A percentile compares a stretch with the other conserved stretches of the same genome.
phyloP scores from a whole-genome alignment of 2,329 filamentous ascomycete genomes.

The Beauveria caledonica region DNA sequence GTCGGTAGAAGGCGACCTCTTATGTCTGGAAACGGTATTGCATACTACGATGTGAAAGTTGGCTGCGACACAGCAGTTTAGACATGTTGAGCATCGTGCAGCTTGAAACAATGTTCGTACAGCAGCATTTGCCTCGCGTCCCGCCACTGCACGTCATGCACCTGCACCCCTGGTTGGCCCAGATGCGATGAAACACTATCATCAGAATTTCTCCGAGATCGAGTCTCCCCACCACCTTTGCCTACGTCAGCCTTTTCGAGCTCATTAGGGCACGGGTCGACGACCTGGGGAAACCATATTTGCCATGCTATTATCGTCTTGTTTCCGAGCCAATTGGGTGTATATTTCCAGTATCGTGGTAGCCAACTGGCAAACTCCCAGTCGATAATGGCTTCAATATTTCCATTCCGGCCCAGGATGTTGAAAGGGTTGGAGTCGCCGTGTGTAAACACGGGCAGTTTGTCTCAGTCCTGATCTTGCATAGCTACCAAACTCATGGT shows the following conservation, averaged over 20 bases:
- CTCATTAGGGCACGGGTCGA: not conserved
- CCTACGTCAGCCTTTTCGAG: not conserved
- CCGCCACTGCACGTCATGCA: not conserved
- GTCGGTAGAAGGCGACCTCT: too few relatives aligned
- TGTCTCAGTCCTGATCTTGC: not conserved
- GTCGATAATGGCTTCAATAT: not conserved
- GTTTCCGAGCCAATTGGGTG: not conserved
- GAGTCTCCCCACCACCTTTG: not conserved
- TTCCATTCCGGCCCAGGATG: not conserved
- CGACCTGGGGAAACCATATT: not conserved
- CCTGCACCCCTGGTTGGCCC: not conserved
- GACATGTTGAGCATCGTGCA: not conserved
- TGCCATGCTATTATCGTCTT: not conserved
- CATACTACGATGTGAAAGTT: too few relatives aligned
- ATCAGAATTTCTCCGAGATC: not conserved
- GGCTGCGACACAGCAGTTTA: too few relatives aligned
- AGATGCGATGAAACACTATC: not conserved
- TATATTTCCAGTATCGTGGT: not conserved
- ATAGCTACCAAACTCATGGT: not conserved
- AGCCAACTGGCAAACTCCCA: not conserved
- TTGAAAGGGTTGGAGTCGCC: not conserved
- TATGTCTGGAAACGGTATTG: too few relatives aligned
- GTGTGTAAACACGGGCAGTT: not conserved
- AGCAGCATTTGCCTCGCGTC: too few relatives aligned
- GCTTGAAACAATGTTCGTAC: not conserved